Percentiles rank a stretch among this genome's conserved stretches.
phyloP scores from a whole-genome alignment of 805 yeast genomes.

The Lipomyces oligophaga region DNA sequence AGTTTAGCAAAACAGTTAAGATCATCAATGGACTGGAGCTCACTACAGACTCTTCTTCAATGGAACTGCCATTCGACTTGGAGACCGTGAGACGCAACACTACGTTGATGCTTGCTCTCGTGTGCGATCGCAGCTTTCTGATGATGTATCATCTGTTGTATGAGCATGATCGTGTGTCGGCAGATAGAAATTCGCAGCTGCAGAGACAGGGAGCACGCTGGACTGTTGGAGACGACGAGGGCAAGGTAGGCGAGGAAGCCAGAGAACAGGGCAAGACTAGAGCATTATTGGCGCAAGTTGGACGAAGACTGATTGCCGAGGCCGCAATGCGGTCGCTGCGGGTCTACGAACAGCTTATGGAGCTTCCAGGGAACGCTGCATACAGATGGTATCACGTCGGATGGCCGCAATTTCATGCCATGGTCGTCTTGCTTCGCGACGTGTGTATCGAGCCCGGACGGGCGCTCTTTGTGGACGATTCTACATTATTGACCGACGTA shows the following conservation, averaged over 20 bases:
- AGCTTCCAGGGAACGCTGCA: not conserved
- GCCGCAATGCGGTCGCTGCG: slow-evolving; percentile 14
- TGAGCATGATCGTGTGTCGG: not conserved
- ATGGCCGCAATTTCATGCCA: slow-evolving; percentile 20
- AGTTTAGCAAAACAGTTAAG: not conserved
- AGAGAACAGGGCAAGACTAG: not conserved
- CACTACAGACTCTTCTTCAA: not conserved
- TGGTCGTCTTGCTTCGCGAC: slow-evolving; percentile 16
- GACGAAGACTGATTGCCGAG: slow-evolving; percentile 3
- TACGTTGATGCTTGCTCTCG: slow-evolving; percentile 1
- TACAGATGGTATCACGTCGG: slow-evolving; percentile 6
- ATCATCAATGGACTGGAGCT: not conserved
- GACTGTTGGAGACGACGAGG: too few relatives aligned
- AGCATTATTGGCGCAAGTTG: too few relatives aligned
- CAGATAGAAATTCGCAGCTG: too few relatives aligned
- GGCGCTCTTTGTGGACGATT: not conserved
- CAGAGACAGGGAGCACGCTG: too few relatives aligned
- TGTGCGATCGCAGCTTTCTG: slow-evolving; percentile 8
- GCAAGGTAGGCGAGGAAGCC: not conserved
- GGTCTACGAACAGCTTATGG: slow-evolving; percentile 2
- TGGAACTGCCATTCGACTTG: not conserved
- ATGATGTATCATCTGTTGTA: slow-evolving; percentile 5
- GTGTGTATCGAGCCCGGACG: slow-evolving; percentile 7
- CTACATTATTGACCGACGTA: not conserved
- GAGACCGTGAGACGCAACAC: not conserved